Conservation (phyloP, 78 protist species). For the Cyanophora paradoxa region DNA sequence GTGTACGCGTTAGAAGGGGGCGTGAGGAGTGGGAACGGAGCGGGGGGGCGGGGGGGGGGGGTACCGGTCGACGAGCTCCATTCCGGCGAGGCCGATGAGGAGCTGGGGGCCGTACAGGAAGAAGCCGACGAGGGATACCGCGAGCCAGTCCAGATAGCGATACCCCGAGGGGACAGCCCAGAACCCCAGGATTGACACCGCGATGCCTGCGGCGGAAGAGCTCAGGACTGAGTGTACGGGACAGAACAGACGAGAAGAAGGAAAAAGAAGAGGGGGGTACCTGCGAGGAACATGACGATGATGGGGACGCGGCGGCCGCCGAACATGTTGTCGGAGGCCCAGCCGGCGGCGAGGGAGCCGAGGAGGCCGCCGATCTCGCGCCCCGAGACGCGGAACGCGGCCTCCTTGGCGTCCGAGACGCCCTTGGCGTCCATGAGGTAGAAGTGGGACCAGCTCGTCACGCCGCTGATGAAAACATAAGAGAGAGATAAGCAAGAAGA, state of each 20-base stretch:
- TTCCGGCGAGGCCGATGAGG: background rate
- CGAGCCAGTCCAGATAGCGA: background rate
- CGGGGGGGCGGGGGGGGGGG: too few relatives aligned
- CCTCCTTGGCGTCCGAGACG: background rate
- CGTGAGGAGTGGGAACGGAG: too few relatives aligned
- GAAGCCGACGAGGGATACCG: background rate
- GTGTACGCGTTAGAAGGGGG: too few relatives aligned
- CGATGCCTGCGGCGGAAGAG: too few relatives aligned
- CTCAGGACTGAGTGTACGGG: too few relatives aligned
- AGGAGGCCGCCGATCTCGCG: background rate
- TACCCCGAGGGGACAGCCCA: background rate
- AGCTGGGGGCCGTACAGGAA: background rate
- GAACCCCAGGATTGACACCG: background rate
- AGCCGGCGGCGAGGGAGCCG: background rate
- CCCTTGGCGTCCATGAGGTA: background rate
- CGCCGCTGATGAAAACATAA: too few relatives aligned
- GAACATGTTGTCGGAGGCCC: background rate
- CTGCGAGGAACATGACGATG: background rate
- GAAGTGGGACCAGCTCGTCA: background rate
- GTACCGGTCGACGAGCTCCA: too few relatives aligned
- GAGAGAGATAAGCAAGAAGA: too few relatives aligned
- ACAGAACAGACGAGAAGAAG: too few relatives aligned
- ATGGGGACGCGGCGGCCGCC: background rate
- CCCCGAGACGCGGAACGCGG: background rate
- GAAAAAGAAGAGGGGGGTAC: too few relatives aligned